Conservation (phyloP, 179 eudicot species). For the Beta corolliflora region DNA sequence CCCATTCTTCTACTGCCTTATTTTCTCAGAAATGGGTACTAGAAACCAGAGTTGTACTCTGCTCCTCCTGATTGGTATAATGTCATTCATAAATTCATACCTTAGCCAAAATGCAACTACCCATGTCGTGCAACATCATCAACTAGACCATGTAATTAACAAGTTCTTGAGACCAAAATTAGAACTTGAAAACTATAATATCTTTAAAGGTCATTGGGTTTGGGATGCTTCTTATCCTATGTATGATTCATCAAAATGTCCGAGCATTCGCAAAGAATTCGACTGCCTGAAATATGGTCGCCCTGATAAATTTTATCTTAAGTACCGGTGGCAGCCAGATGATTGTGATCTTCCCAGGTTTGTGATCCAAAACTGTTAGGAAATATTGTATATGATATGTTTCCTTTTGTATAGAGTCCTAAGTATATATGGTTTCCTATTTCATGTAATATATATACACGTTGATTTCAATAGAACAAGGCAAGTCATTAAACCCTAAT, state of each 20-base stretch:
- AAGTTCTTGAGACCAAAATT: neutral
- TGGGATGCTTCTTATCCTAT: constrained; percentile 58
- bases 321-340: constrained; percentile 61
- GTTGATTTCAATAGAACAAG: too few species aligned
- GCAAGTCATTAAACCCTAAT: too few species aligned
- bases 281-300: constrained; percentile 57
- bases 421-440: too few species aligned
- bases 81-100: constrained; percentile 17
- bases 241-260: constrained; percentile 49
- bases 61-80: neutral
- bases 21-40: constrained; percentile 9
- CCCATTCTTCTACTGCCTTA: neutral
- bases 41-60: constrained; percentile 20
- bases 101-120: constrained; percentile 22
- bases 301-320: constrained; percentile 44
- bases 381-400: neutral
- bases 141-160: neutral
- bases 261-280: constrained; percentile 44
- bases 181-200: constrained; percentile 29
- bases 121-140: neutral
- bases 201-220: constrained; percentile 45
- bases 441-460: too few species aligned
- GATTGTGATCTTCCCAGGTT: constrained; percentile 56
- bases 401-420: too few species aligned
- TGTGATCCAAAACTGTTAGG: neutral